These are phyloP conservation scores for Phytophthora quininea DNA, from an alignment of 352 stramenopile species.

Conservation along the genomic window DNA sequence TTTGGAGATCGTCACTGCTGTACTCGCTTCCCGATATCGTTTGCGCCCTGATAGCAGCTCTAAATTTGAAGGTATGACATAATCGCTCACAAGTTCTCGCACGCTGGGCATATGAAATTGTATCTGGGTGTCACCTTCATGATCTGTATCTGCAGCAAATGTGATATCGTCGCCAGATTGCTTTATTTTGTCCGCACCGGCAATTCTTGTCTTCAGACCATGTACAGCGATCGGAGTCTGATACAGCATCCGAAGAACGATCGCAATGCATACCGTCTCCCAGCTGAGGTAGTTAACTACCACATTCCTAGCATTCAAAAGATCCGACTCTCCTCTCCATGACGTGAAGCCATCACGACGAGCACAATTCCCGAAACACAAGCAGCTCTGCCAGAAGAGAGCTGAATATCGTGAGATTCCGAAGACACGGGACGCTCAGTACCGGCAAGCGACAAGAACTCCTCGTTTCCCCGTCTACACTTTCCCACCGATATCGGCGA, in stretches of 20 bases:
- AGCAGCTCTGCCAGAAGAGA: constrained; percentile 27
- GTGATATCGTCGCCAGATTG: neutral
- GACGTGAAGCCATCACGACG: constrained; percentile 6
- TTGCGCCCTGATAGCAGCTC: constrained; percentile 6
- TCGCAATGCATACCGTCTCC: constrained; percentile 16
- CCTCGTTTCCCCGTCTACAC: neutral
- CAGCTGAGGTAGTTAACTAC: constrained; percentile 24
- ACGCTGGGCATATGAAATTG: constrained; percentile 28
- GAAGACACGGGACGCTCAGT: constrained; percentile 22
- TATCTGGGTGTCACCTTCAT: constrained; percentile 18
- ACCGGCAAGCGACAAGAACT: constrained; percentile 9
- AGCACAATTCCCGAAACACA: constrained; percentile 18
- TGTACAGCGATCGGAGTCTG: constrained; percentile 32
- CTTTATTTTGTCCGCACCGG: neutral
- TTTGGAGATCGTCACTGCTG: constrained; percentile 2
- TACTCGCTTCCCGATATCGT: neutral
- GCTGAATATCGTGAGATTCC: constrained; percentile 22
- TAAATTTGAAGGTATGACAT: constrained; percentile 26
- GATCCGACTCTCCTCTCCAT: neutral
- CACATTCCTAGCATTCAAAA: constrained; percentile 6
- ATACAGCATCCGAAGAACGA: constrained; percentile 29
- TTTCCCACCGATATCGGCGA: constrained; percentile 5
- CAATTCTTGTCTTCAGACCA: neutral
- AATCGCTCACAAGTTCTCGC: constrained; percentile 16
- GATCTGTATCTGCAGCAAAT: constrained; percentile 12